Conservation (phyloP, 2,329 filamentous ascomycete species). For the Raffaelea albimanens region DNA sequence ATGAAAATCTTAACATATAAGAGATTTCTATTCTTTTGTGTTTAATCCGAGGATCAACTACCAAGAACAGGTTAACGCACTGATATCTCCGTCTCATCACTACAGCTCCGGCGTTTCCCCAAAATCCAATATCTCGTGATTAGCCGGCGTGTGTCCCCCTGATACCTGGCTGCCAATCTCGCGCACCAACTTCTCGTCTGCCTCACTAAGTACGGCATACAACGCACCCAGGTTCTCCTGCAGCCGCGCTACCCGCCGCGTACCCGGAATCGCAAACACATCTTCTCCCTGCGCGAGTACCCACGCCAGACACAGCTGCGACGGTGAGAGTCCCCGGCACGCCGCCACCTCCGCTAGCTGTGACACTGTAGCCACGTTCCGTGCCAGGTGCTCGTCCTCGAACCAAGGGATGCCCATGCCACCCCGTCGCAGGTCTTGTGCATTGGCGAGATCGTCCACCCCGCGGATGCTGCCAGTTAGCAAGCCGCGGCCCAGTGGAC, state of each 20-base stretch:
- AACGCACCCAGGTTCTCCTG: slow-evolving; percentile 17
- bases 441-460: no score
- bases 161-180: neutral
- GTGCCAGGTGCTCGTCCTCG: slow-evolving; percentile 3
- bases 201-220: slow-evolving; percentile 12
- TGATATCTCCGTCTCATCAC: no score
- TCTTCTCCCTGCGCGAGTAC: slow-evolving; percentile 6
- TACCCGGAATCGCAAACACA: slow-evolving; percentile 7
- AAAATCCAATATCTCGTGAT: no score
- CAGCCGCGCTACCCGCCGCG: slow-evolving; percentile 10
- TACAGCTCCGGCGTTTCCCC: no score
- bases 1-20: no score
- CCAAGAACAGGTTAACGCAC: no score
- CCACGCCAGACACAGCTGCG: slow-evolving; percentile 6
- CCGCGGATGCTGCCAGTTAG: slow-evolving; percentile 42
- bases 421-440: slow-evolving; percentile 30
- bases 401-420: slow-evolving; percentile 19
- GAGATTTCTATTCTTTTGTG: no score
- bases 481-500: slow-evolving; percentile 50
- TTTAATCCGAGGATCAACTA: no score
- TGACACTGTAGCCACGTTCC: slow-evolving; percentile 4
- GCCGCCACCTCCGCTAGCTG: slow-evolving; percentile 1
- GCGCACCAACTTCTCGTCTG: neutral
- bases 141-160: neutral
- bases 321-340: neutral